Conservation (phyloP, 169 alveolate genomes). For the Plasmodium yoelii region DNA sequence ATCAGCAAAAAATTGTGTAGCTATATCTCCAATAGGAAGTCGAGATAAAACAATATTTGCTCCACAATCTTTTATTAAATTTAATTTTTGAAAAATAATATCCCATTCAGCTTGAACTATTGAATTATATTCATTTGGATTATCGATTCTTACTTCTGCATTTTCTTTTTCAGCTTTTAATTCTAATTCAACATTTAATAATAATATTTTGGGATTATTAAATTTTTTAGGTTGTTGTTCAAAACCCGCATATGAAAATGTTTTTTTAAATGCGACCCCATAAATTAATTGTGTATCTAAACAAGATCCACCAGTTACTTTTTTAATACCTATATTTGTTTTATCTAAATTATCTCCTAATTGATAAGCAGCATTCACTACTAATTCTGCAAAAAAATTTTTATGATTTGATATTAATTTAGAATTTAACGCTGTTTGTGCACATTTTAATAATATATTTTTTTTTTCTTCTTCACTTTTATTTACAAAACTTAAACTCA, state of each 20-base stretch:
- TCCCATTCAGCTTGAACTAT: conserved; percentile 99
- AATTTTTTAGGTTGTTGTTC: conserved; percentile 98
- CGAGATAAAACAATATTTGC: conserved; percentile 95
- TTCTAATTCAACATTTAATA: conserved; percentile 96
- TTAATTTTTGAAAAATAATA: conserved; percentile 95
- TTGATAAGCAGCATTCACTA: conserved; percentile 96
- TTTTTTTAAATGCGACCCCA: conserved; percentile 98
- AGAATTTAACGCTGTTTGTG: conserved; percentile 97
- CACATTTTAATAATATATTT: conserved; percentile 94
- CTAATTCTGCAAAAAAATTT: conserved; percentile 95
- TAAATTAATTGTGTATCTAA: conserved; percentile 93
- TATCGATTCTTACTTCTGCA: conserved; percentile 97
- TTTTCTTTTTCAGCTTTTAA: conserved; percentile 98
- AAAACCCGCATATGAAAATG: conserved; percentile 99
- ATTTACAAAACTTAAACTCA: conserved; percentile 82
- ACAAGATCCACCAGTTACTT: conserved; percentile 97
- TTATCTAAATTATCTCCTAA: conserved; percentile 94
- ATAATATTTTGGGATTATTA: conserved; percentile 94
- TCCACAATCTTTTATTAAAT: conserved; percentile 93
- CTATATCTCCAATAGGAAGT: conserved; percentile 99
- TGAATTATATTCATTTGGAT: conserved; percentile 94
- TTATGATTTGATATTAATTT: conserved; percentile 95
- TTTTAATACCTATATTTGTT: conserved; percentile 96
- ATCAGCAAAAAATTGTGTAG: conserved; percentile 99
- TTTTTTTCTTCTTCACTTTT: conserved; percentile 88